A percentile compares a stretch with the other conserved stretches of the same genome.
Conservation (phyloP, 1,284 basidiomycete genomes). For the Kalmanozyma brasiliensis region DNA sequence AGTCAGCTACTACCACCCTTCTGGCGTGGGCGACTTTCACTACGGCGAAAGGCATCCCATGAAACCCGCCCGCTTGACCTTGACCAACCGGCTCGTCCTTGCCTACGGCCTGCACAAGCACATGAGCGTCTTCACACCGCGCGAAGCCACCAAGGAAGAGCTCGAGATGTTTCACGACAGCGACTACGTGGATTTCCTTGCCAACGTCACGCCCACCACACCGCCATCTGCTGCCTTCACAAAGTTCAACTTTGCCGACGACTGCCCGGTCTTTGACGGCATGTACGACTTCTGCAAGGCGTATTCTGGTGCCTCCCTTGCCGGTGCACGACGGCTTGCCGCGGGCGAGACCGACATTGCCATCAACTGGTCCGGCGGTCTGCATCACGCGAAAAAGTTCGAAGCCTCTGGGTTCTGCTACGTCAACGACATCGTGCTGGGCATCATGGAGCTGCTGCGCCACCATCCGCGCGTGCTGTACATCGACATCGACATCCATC, state of each 20-base stretch:
- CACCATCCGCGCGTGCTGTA: conserved; percentile 86
- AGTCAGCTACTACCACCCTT: conserved; percentile 95
- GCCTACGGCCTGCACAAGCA: conserved; percentile 96
- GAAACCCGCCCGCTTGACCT: conserved; percentile 93
- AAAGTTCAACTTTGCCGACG: conserved; percentile 67
- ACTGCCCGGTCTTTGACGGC: conserved; percentile 67
- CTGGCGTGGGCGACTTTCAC: conserved; percentile 86
- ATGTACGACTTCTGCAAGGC: conserved; percentile 68
- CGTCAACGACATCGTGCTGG: conserved; percentile 79
- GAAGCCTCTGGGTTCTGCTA: conserved; percentile 98
- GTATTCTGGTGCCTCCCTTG: conserved; percentile 75
- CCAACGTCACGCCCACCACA: conserved; percentile 70
- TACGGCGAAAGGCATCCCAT: conserved; percentile 93
- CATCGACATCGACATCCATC: conserved; percentile 97
- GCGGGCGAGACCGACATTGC: conserved; percentile 88
- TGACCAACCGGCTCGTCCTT: conserved; percentile 94
- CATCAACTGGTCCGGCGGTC: conserved; percentile 96
- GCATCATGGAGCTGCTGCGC: conserved; percentile 69
- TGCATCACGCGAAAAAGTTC: conserved; percentile 97
- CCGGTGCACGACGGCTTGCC: conserved; percentile 72
- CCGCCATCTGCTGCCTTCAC: conserved; percentile 61
- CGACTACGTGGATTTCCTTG: conserved; percentile 94
- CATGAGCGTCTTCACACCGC: conserved; percentile 92
- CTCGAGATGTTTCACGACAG: conserved; percentile 88
- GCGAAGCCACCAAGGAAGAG: conserved; percentile 87